A percentile compares a stretch with the other conserved stretches of the same genome.
phyloP scores from a whole-genome alignment of 2,329 filamentous ascomycete genomes.

The Chaetoscypha palmicola region DNA sequence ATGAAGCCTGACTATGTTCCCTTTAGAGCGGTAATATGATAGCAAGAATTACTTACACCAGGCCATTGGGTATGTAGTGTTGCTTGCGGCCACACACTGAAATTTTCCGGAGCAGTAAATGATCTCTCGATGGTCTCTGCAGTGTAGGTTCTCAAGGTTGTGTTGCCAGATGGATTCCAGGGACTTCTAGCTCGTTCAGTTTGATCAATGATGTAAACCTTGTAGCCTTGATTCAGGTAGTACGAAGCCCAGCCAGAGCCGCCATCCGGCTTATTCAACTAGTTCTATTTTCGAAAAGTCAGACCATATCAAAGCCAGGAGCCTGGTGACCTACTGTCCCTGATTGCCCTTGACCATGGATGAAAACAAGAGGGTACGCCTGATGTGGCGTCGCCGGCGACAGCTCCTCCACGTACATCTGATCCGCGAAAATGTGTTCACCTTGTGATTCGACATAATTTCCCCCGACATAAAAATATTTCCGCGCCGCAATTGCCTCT shows the following conservation, averaged over 20 bases:
- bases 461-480: slow-evolving; percentile 27
- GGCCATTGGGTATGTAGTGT: slow-evolving; percentile 35
- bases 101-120: slow-evolving; percentile 25
- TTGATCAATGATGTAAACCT: slow-evolving; percentile 36
- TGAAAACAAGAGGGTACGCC: slow-evolving; percentile 23
- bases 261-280: slow-evolving; percentile 42
- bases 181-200: slow-evolving; percentile 20
- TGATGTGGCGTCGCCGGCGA: slow-evolving; percentile 25
- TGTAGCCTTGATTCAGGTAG: slow-evolving; percentile 39
- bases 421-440: slow-evolving; percentile 26
- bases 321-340: slow-evolving; percentile 20
- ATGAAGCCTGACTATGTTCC: slow-evolving; percentile 16
- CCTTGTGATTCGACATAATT: slow-evolving; percentile 15
- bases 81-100: slow-evolving; percentile 30
- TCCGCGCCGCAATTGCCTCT: slow-evolving; percentile 6
- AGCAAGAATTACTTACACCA: slow-evolving; percentile 19
- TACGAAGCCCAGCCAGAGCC: slow-evolving; percentile 41
- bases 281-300: slow-evolving; percentile 31
- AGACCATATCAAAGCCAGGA: neutral
- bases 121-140: slow-evolving; percentile 21
- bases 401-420: slow-evolving; percentile 49
- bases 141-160: slow-evolving; percentile 9
- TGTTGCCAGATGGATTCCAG: slow-evolving; percentile 16
- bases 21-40: neutral
- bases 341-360: slow-evolving; percentile 23